A percentile compares a stretch with the other conserved stretches of the same genome.
These are phyloP conservation scores for Verticillium albo-atrum DNA, from an alignment of 2,329 filamentous ascomycete species.

Conservation along the genomic window DNA sequence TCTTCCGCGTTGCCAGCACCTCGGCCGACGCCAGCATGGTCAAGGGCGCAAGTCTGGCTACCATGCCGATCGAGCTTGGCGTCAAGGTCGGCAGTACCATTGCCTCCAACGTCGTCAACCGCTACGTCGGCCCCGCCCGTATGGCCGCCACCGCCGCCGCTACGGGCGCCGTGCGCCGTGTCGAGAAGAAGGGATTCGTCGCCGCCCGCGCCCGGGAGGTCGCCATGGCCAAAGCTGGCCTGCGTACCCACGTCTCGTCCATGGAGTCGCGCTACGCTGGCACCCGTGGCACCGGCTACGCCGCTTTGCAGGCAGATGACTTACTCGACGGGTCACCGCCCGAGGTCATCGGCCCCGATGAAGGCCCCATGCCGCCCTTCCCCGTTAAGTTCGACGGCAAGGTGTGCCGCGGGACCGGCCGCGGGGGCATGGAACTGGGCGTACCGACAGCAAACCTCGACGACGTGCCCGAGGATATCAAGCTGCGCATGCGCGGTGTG, in stretches of 20 bases:
- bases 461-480: conserved; percentile 46
- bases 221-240: conserved; percentile 16
- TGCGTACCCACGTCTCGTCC: conserved; percentile 24
- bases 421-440: conserved; percentile 32
- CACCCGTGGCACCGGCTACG: conserved; percentile 28
- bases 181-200: conserved; percentile 23
- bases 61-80: conserved; percentile 62
- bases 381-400: conserved; percentile 47
- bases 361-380: conserved; percentile 48
- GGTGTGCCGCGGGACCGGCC: conserved; percentile 39
- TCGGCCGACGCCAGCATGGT: conserved; percentile 57
- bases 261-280: conserved; percentile 31
- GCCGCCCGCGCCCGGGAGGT: conserved; percentile 7
- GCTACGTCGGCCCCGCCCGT: conserved; percentile 27
- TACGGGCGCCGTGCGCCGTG: conserved; percentile 8
- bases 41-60: conserved; percentile 59
- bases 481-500: conserved; percentile 51
- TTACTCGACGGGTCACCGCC: conserved; percentile 24
- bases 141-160: conserved; percentile 24
- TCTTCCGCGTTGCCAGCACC: conserved; percentile 65
- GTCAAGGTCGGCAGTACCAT: conserved; percentile 51
- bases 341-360: conserved; percentile 39
- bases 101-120: conserved; percentile 38
- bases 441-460: conserved; percentile 51
- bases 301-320: conserved; percentile 24